Evolutionary conservation across 441 rosid genomes (phyloP).

Genomic region (Adansonia rubrostipa): DNA sequence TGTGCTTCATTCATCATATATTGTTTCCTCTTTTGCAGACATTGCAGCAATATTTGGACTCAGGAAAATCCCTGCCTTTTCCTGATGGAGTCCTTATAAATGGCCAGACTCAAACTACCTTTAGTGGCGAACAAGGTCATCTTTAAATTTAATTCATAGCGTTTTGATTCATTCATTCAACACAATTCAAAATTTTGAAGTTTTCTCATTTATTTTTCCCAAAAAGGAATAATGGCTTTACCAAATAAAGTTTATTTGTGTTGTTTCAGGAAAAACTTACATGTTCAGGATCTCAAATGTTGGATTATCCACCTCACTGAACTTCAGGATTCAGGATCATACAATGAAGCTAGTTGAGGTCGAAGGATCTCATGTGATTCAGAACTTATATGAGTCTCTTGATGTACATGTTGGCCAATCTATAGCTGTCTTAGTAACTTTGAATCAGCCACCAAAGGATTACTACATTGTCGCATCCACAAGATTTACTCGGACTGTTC

Average conservation of each 20-base stretch:
- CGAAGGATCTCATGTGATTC: conserved; percentile 85
- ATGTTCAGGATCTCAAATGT: conserved; percentile 87
- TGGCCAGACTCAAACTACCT: conserved; percentile 66
- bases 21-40: conserved; percentile 43
- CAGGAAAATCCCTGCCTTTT: conserved; percentile 69
- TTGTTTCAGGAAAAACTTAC: conserved; percentile 73
- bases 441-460: conserved; percentile 73
- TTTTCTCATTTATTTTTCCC: background rate
- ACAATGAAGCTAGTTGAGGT: conserved; percentile 81
- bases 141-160: background rate
- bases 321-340: conserved; percentile 90
- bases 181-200: background rate
- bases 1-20: background rate
- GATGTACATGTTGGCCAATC: conserved; percentile 96
- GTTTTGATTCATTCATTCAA: background rate
- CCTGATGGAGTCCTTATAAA: conserved; percentile 84
- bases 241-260: conserved; percentile 5
- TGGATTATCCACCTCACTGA: conserved; percentile 68
- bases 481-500: conserved; percentile 50
- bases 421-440: conserved; percentile 65
- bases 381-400: conserved; percentile 72
- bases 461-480: conserved; percentile 80
- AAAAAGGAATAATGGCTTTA: background rate
- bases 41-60: conserved; percentile 63
- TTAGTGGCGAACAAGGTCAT: conserved; percentile 79